Evolutionary conservation across 306 rosid genomes (phyloP), one percentile per base, ranked within the genome.

Genomic region (Myrica gale): DNA sequence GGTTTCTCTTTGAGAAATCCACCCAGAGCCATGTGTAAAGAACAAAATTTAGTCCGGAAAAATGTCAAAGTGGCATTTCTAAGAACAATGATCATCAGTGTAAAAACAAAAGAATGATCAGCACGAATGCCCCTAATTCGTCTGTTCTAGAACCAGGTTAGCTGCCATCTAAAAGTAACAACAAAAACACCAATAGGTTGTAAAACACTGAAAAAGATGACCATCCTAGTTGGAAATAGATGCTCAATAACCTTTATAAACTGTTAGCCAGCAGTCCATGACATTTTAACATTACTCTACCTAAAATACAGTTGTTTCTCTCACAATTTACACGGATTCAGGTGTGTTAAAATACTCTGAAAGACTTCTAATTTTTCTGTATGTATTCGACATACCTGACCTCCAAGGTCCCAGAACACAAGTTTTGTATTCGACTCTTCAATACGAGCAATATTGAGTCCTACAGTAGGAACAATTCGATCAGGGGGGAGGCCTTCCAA

Each of bases 331-430:
- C 5, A 23, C 0, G 15, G 17, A 41, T 17, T 44, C 70, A 66
- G 17, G 46, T 42, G 26, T 42, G 13, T 65, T 13, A 19, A 65
- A 42, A 66, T 42, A 41, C 23, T 7, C 0, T 1, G 0, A 8
- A 42, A 66, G 42, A 3, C 21, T 46, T 20, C n/a, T 23, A 42
- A 53, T 62, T 54, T 54, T 21, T 21, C 12, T 39, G 5, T 32
- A 60, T 48, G 9, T 17, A 71, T 19, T 32, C 61, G 44, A 69
- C 85, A 79, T 90, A 90, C 99, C 99, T 96, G 99, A 77, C 99
- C 99, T 78, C 99, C 99, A 15, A 96, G 86, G 87, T 96, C 99
- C 99, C 99, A 96, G 77, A 92, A 92, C 65, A 96, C 89, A 73
- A 96, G 98, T 75, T 96, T 96, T 50, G 89, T 76, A 81, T 82